A percentile compares a stretch with the other conserved stretches of the same genome.
phyloP scores from a whole-genome alignment of 371 early-diverging fungal genomes.

The Cokeromyces recurvatus region DNA sequence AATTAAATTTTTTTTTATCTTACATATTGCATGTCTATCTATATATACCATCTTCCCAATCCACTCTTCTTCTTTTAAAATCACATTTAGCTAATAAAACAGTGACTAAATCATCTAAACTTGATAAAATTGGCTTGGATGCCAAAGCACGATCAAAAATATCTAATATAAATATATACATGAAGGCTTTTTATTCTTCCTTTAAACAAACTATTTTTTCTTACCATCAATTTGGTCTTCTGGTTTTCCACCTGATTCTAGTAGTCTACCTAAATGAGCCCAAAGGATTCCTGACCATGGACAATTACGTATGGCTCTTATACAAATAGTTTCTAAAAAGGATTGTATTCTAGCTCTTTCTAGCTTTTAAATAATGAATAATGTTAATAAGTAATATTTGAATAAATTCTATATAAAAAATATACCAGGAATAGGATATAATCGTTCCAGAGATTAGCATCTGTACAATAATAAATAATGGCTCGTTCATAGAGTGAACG shows the following conservation, averaged over 20 bases:
- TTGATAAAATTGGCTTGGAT: slow-evolving; percentile 22
- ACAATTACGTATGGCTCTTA: slow-evolving; percentile 64
- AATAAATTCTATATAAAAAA: no score
- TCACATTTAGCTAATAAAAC: slow-evolving; percentile 35
- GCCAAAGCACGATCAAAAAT: slow-evolving; percentile 31
- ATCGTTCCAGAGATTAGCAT: slow-evolving; percentile 64
- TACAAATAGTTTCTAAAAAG: slow-evolving; percentile 21
- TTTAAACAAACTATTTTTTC: no score
- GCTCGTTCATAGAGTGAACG: slow-evolving; percentile 65
- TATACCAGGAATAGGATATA: slow-evolving; percentile 60
- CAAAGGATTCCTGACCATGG: slow-evolving; percentile 66
- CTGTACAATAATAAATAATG: slow-evolving; percentile 48
- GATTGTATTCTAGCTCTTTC: slow-evolving; percentile 23
- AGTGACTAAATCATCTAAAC: slow-evolving; percentile 42
- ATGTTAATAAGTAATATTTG: background rate
- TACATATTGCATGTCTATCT: no score
- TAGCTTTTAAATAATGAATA: no score
- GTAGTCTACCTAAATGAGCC: slow-evolving; percentile 38
- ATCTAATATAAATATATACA: no score
- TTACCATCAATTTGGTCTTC: slow-evolving; percentile 24
- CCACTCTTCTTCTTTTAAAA: slow-evolving; percentile 27
- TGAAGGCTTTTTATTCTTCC: no score
- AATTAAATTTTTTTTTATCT: no score
- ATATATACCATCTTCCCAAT: slow-evolving; percentile 43
- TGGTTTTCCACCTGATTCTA: slow-evolving; percentile 13